phyloP scores from a whole-genome alignment of 345 rosid genomes.

The Mallotus nudiflorus region DNA sequence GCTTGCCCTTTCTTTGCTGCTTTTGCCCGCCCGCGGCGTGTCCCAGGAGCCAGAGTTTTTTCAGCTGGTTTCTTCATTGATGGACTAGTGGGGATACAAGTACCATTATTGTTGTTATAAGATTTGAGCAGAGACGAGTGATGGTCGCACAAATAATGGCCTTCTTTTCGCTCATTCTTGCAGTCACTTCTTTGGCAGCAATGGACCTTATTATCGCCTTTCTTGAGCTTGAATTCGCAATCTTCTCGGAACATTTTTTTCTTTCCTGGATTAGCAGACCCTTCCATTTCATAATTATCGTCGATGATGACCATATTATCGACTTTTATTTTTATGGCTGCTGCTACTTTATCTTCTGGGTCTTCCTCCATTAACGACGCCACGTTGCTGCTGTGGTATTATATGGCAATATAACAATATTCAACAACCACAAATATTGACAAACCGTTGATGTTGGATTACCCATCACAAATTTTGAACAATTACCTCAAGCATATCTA shows the following conservation, averaged over 20 bases:
- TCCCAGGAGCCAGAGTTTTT: slow-evolving; percentile 14
- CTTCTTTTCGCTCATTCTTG: slow-evolving; percentile 26
- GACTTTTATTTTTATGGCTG: slow-evolving; percentile 25
- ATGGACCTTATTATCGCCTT: slow-evolving; percentile 11
- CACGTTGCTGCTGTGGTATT: slow-evolving; percentile 34
- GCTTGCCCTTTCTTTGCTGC: slow-evolving; percentile 38
- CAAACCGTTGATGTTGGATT: slow-evolving; percentile 19
- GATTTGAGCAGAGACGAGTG: slow-evolving; percentile 37
- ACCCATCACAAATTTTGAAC: slow-evolving; percentile 35
- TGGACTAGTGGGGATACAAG: background rate
- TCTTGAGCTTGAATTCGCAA: slow-evolving; percentile 14
- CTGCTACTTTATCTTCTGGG: slow-evolving; percentile 25
- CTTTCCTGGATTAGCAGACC: background rate
- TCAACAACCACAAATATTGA: slow-evolving; percentile 18
- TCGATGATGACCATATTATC: slow-evolving; percentile 32
- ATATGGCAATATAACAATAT: slow-evolving; percentile 12
- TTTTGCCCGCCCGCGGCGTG: slow-evolving; percentile 48
- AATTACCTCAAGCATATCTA: slow-evolving; percentile 23
- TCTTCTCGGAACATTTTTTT: slow-evolving; percentile 24
- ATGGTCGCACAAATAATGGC: slow-evolving; percentile 27
- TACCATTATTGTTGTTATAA: slow-evolving; percentile 6
- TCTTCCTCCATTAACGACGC: slow-evolving; percentile 42
- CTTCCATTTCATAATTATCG: slow-evolving; percentile 27
- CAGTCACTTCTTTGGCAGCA: slow-evolving; percentile 36
- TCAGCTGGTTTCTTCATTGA: slow-evolving; percentile 20